Percentiles rank a stretch among this genome's conserved stretches.
Conservation (phyloP, 257 asterid species). For the Leptodermis oblonga region DNA sequence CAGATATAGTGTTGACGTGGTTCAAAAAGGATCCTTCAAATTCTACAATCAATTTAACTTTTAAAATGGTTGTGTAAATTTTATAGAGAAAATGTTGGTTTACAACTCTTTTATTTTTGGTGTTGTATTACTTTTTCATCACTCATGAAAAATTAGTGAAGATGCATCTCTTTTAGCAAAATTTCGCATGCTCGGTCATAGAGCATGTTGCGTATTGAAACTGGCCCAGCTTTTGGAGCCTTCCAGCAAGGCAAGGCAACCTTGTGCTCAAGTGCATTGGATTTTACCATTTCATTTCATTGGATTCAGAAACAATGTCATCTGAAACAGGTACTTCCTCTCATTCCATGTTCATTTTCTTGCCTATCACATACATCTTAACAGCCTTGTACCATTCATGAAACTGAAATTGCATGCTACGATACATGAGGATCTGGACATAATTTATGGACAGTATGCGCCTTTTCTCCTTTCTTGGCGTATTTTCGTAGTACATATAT, state of each 20-base stretch:
- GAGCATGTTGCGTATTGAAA: constrained; percentile 67
- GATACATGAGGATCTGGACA: constrained; percentile 53
- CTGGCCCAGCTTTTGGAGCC: constrained; percentile 52
- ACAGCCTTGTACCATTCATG: neutral
- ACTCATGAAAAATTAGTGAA: too few relatives aligned
- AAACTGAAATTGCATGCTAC: constrained; percentile 4
- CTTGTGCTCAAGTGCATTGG: constrained; percentile 82
- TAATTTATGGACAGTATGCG: constrained; percentile 55
- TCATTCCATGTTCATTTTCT: too few relatives aligned
- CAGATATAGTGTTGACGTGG: too few relatives aligned
- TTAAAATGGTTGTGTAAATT: too few relatives aligned
- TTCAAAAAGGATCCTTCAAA: too few relatives aligned
- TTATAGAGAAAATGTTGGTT: too few relatives aligned
- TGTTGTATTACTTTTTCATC: too few relatives aligned
- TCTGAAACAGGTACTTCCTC: constrained; percentile 53
- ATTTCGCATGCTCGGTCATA: constrained; percentile 68
- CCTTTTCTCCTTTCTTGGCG: constrained; percentile 83
- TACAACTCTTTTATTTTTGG: too few relatives aligned
- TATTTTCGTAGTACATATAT: constrained; percentile 58
- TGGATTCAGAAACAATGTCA: constrained; percentile 92
- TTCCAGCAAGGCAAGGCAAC: constrained; percentile 24
- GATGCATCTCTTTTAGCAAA: constrained; percentile 49
- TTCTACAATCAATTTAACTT: too few relatives aligned
- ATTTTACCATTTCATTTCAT: constrained; percentile 69
- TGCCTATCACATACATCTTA: neutral